Conservation (phyloP, 2,329 filamentous ascomycete genomes). For the Trichophyton rubrum region DNA sequence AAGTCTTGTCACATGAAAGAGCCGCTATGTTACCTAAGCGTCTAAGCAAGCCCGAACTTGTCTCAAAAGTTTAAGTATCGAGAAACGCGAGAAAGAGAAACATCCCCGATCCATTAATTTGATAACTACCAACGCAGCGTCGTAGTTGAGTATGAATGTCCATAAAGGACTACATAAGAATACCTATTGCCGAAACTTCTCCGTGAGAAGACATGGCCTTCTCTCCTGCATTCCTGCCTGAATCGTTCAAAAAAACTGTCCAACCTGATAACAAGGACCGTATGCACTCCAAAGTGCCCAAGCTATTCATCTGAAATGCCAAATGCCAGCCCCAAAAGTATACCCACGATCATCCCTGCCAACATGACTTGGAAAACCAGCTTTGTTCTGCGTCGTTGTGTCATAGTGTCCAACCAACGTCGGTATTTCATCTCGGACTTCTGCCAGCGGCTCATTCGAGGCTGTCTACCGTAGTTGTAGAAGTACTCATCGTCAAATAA, state of each 20-base stretch:
- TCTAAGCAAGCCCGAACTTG: too few relatives aligned
- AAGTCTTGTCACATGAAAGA: conserved; percentile 21
- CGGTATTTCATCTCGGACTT: not conserved
- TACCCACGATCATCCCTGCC: conserved; percentile 6
- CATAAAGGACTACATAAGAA: not conserved
- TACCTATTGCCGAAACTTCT: not conserved
- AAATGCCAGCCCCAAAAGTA: conserved; percentile 3
- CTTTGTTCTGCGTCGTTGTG: conserved; percentile 1
- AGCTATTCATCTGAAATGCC: not conserved
- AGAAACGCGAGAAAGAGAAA: not conserved
- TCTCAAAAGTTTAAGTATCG: too few relatives aligned
- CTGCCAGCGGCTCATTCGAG: not conserved
- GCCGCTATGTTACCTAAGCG: not conserved
- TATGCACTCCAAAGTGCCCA: not conserved
- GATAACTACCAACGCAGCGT: not conserved
- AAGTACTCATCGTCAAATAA: not conserved
- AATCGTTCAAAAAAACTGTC: not conserved
- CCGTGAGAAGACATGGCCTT: not conserved
- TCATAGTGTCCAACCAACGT: not conserved
- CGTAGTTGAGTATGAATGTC: not conserved
- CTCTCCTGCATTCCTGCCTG: not conserved
- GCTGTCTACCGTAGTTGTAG: not conserved
- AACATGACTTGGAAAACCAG: conserved; percentile 3
- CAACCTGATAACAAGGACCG: not conserved
- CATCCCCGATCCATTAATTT: not conserved